A percentile compares a stretch with the other conserved stretches of the same genome.
Evolutionary conservation across 352 stramenopile species (phyloP).

Genomic region (Phytopythium cucurbitacearum): DNA sequence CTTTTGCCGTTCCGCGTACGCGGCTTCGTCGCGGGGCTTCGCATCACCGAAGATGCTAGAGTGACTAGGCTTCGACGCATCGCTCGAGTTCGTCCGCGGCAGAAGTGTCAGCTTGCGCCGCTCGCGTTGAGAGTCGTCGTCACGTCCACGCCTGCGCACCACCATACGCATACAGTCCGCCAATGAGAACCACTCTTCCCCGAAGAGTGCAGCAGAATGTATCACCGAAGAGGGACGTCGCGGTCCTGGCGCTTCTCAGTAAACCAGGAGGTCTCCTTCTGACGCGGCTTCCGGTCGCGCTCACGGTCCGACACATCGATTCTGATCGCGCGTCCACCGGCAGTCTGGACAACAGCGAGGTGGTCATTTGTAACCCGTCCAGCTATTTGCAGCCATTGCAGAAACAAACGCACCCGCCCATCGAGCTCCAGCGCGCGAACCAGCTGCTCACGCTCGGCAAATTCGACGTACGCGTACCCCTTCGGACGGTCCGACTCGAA

Average conservation of each 20-base stretch:
- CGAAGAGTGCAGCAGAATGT: not conserved
- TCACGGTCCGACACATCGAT: conserved; percentile 69
- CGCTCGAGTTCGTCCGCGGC: conserved; percentile 43
- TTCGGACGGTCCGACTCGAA: conserved; percentile 59
- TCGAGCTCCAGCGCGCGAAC: conserved; percentile 64
- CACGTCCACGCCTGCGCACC: conserved; percentile 14
- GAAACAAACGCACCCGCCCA: conserved; percentile 1
- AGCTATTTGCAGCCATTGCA: not conserved
- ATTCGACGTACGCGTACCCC: conserved; percentile 87
- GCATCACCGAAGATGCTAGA: conserved; percentile 80
- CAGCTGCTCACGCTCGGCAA: conserved; percentile 59
- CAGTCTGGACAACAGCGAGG: not conserved
- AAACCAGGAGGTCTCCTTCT: conserved; percentile 39
- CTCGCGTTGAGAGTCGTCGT: conserved; percentile 25
- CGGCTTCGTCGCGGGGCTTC: conserved; percentile 72
- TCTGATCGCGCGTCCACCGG: conserved; percentile 44
- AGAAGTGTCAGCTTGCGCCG: conserved; percentile 56
- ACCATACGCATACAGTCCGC: conserved; percentile 5
- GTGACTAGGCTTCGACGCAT: conserved; percentile 22
- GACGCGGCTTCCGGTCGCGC: conserved; percentile 38
- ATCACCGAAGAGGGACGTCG: too few relatives aligned
- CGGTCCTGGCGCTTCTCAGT: conserved; percentile 53
- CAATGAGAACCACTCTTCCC: conserved; percentile 3
- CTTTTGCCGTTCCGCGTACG: conserved; percentile 69
- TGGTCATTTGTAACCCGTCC: not conserved